phyloP scores from a whole-genome alignment of 1,139 yeast genomes.

The Debaryomyces subglobosus region DNA sequence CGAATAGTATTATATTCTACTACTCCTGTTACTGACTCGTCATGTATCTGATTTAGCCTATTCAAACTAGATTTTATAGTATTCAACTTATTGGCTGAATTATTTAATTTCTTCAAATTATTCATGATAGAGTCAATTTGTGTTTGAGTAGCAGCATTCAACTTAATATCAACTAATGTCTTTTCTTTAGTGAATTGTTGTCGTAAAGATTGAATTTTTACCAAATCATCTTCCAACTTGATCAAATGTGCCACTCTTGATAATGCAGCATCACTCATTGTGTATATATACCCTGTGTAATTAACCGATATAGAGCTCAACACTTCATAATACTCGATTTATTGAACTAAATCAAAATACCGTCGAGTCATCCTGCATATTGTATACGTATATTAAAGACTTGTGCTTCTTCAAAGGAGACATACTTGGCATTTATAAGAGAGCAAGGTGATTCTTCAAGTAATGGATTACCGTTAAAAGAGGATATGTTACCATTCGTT shows the following conservation, averaged over 20 bases:
- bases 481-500: no score
- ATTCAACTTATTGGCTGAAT: constrained; percentile 44
- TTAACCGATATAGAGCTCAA: background rate
- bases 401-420: no score
- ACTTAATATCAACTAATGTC: constrained; percentile 69
- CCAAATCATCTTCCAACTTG: constrained; percentile 59
- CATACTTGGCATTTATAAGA: no score
- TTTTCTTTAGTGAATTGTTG: constrained; percentile 71
- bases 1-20: constrained; percentile 61
- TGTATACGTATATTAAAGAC: background rate
- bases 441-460: no score
- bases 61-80: constrained; percentile 57
- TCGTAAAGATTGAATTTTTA: constrained; percentile 54
- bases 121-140: constrained; percentile 58
- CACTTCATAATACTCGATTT: background rate
- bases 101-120: constrained; percentile 40
- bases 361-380: background rate
- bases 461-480: no score
- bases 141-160: constrained; percentile 62
- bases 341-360: background rate
- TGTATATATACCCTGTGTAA: background rate
- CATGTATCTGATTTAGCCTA: constrained; percentile 59
- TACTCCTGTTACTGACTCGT: constrained; percentile 54
- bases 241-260: constrained; percentile 49
- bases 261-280: constrained; percentile 48